phyloP scores from a whole-genome alignment of 2,329 filamentous ascomycete genomes.

The Fusarium sp. region DNA sequence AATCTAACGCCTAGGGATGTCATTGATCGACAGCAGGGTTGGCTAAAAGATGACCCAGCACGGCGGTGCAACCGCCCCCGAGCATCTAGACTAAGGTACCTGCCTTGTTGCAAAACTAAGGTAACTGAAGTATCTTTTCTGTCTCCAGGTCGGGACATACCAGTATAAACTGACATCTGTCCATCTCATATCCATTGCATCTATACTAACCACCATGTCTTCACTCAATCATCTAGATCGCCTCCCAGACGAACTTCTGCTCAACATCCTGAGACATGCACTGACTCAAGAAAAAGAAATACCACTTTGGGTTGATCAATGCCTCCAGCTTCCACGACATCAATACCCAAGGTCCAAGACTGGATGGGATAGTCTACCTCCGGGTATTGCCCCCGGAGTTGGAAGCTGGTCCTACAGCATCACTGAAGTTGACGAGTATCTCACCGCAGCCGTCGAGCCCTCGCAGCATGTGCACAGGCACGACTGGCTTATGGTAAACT shows the following conservation, averaged over 20 bases:
- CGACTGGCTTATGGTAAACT: slow-evolving; percentile 19
- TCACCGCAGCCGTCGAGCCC: neutral
- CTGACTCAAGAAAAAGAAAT: neutral
- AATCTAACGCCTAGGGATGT: no score
- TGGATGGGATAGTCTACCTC: no score
- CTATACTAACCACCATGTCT: neutral
- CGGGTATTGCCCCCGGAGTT: no score
- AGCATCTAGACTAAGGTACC: no score
- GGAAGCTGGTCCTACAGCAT: no score
- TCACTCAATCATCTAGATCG: neutral
- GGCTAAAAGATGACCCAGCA: no score
- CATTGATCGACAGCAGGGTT: no score
- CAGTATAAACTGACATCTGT: neutral
- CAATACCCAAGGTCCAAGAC: neutral
- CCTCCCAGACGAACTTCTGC: slow-evolving; percentile 18
- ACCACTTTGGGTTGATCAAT: slow-evolving; percentile 15
- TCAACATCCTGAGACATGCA: slow-evolving; percentile 13
- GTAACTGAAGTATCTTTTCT: neutral
- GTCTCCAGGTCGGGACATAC: neutral
- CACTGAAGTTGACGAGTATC: neutral
- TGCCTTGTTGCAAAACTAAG: neutral
- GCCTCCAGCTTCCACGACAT: slow-evolving; percentile 1
- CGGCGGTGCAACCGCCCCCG: no score
- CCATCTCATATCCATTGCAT: neutral
- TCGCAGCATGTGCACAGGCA: slow-evolving; percentile 7